Percentiles rank a stretch among this genome's conserved stretches.
These are phyloP conservation scores for Tripterygium wilfordii DNA, from an alignment of 177 flowering plant genomes.

Conservation along the genomic window DNA sequence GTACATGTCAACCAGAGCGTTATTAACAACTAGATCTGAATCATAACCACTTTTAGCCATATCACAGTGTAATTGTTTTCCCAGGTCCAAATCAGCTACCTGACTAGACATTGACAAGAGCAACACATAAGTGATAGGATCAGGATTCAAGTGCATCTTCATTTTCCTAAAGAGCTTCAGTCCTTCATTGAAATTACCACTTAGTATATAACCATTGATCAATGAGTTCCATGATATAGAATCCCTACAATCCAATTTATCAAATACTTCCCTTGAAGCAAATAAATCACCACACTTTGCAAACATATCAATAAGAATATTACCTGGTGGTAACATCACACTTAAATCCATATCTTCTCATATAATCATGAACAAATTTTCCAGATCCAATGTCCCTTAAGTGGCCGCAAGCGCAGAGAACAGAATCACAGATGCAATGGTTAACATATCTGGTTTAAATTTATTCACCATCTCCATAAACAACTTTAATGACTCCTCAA, in stretches of 20 bases:
- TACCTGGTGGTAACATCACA: slow-evolving; percentile 26
- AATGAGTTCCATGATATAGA: slow-evolving; percentile 47
- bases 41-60: slow-evolving; percentile 29
- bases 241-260: slow-evolving; percentile 26
- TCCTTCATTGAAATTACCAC: slow-evolving; percentile 21
- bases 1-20: slow-evolving; percentile 23
- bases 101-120: slow-evolving; percentile 34
- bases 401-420: slow-evolving; percentile 36
- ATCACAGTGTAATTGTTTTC: slow-evolving; percentile 31
- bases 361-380: slow-evolving; percentile 30
- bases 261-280: slow-evolving; percentile 32
- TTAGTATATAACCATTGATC: slow-evolving; percentile 29
- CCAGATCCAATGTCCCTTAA: slow-evolving; percentile 25
- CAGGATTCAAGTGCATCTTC: slow-evolving; percentile 29
- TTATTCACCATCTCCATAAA: slow-evolving; percentile 35
- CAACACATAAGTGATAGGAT: slow-evolving; percentile 36
- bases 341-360: slow-evolving; percentile 19
- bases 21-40: slow-evolving; percentile 18
- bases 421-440: slow-evolving; percentile 32
- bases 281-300: slow-evolving; percentile 36
- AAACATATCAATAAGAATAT: slow-evolving; percentile 47
- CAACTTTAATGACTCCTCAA: slow-evolving; percentile 34
- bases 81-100: slow-evolving; percentile 17
- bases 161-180: slow-evolving; percentile 24
- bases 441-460: slow-evolving; percentile 36